These are phyloP conservation scores for Candida gigantensis DNA, from an alignment of 1,139 yeast genomes.

Conservation along the genomic window DNA sequence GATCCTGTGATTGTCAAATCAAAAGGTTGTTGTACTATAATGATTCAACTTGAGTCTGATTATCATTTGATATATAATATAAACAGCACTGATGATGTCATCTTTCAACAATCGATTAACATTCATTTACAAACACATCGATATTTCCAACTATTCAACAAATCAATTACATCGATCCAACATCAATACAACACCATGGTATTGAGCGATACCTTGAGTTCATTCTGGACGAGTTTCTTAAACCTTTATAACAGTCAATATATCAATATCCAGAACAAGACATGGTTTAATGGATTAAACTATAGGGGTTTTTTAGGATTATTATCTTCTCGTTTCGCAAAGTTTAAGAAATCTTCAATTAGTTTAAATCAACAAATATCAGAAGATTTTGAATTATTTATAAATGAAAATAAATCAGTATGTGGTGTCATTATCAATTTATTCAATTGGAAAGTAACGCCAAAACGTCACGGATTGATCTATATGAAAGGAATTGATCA, in stretches of 20 bases:
- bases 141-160: slow-evolving; percentile 30
- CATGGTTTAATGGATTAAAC: slow-evolving; percentile 41
- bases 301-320: slow-evolving; percentile 40
- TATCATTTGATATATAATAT: slow-evolving; percentile 33
- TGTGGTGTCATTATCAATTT: slow-evolving; percentile 31
- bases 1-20: slow-evolving; percentile 27
- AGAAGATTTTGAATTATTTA: slow-evolving; percentile 6
- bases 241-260: slow-evolving; percentile 26
- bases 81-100: slow-evolving; percentile 20
- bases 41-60: slow-evolving; percentile 27
- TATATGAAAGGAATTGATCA: slow-evolving; percentile 18
- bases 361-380: slow-evolving; percentile 19
- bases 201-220: slow-evolving; percentile 20
- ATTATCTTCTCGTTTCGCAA: slow-evolving; percentile 19
- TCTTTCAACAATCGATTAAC: slow-evolving; percentile 29
- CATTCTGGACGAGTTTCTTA: slow-evolving; percentile 36
- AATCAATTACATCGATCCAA: slow-evolving; percentile 23
- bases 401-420: slow-evolving; percentile 13
- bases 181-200: slow-evolving; percentile 19
- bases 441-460: slow-evolving; percentile 22
- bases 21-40: slow-evolving; percentile 27
- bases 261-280: slow-evolving; percentile 14
- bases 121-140: slow-evolving; percentile 25
- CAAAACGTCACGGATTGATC: slow-evolving; percentile 39
- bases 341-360: slow-evolving; percentile 35